A percentile compares a stretch with the other conserved stretches of the same genome.
phyloP scores from a whole-genome alignment of 768 basidiomycete species.

The Daedaleopsis sinensis region DNA sequence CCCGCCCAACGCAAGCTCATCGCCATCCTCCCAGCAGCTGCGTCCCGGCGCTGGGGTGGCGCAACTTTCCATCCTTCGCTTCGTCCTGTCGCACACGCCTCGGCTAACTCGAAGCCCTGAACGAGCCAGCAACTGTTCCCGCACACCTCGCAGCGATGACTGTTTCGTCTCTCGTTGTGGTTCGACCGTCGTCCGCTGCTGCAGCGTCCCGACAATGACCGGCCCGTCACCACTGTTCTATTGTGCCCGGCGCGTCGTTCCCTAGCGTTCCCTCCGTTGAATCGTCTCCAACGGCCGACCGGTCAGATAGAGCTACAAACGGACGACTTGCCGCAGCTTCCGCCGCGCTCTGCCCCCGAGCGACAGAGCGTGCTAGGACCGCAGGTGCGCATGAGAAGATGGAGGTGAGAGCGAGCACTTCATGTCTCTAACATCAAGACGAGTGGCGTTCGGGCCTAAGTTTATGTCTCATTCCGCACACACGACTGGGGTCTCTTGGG shows the following conservation, averaged over 20 bases:
- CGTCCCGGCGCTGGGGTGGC: constrained; percentile 14
- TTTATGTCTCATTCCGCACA: background rate
- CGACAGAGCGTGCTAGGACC: background rate
- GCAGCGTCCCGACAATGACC: constrained; percentile 6
- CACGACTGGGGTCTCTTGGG: background rate
- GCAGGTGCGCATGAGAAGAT: background rate
- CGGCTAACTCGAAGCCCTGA: background rate
- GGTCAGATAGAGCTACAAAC: constrained; percentile 17
- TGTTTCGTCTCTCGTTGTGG: background rate
- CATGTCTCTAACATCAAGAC: background rate
- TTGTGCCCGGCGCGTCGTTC: constrained; percentile 8
- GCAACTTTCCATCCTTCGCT: background rate
- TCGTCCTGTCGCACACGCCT: background rate
- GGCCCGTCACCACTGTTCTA: background rate
- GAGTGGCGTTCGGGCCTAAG: background rate
- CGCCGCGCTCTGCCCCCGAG: constrained; percentile 6
- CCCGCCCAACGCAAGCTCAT: constrained; percentile 7
- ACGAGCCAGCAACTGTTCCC: background rate
- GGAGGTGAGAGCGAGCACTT: constrained; percentile 7
- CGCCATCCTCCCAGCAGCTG: constrained; percentile 2
- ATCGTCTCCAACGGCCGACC: constrained; percentile 6
- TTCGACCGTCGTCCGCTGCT: background rate
- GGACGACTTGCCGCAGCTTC: background rate
- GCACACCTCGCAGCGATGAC: background rate
- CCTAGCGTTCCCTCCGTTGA: constrained; percentile 14